Conservation (phyloP, 108 stramenopile genomes). For the Stephanodiscus triporus region DNA sequence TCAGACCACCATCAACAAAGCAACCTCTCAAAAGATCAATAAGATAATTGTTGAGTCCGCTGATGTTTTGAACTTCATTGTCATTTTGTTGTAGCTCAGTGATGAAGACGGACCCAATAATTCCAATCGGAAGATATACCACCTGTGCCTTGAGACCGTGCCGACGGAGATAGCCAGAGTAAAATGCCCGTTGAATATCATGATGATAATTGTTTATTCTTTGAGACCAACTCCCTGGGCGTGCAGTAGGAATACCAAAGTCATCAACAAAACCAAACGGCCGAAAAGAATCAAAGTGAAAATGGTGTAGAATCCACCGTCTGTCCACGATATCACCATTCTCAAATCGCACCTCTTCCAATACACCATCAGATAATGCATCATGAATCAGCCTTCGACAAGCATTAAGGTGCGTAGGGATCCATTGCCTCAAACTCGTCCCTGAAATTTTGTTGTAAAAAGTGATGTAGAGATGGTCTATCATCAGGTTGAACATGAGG, state of each 20-base stretch:
- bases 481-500: constrained; percentile 6
- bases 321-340: constrained; percentile 13
- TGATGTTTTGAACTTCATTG: constrained; percentile 14
- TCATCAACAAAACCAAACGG: constrained; percentile 32
- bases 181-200: constrained; percentile 41
- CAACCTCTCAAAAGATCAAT: background rate
- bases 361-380: background rate
- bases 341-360: constrained; percentile 5
- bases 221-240: constrained; percentile 1
- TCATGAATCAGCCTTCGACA: constrained; percentile 22
- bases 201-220: background rate
- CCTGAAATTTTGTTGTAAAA: constrained; percentile 51
- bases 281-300: constrained; percentile 30
- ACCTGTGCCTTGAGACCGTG: constrained; percentile 36
- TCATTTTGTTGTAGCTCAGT: constrained; percentile 12
- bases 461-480: constrained; percentile 11
- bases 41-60: no score
- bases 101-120: constrained; percentile 16
- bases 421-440: constrained; percentile 26
- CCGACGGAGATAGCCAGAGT: constrained; percentile 17
- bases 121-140: constrained; percentile 18
- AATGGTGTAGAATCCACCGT: constrained; percentile 10
- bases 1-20: background rate
- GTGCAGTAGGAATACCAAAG: constrained; percentile 21
- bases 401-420: constrained; percentile 13